Conservation (phyloP, 2,329 filamentous ascomycete genomes). For the Claviceps pusilla region DNA sequence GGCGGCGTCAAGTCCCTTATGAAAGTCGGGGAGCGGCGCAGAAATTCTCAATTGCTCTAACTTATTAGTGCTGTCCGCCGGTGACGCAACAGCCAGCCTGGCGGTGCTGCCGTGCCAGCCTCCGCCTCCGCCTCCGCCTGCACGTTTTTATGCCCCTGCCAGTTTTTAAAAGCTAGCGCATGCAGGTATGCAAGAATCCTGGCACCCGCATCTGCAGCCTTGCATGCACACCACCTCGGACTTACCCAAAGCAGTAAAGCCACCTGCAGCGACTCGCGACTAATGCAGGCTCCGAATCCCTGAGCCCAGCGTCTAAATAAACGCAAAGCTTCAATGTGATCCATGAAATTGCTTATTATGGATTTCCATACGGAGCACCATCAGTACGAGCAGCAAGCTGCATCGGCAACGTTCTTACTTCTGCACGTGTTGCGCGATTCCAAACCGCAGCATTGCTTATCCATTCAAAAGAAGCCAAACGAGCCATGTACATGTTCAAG, state of each 20-base stretch:
- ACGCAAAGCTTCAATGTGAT: background rate
- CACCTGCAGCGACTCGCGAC: background rate
- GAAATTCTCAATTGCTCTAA: background rate
- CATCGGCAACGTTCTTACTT: background rate
- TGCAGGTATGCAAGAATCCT: conserved; percentile 7
- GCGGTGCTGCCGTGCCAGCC: background rate
- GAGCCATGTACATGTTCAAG: background rate
- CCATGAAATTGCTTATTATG: too few relatives aligned
- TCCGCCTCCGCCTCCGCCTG: conserved; percentile 5
- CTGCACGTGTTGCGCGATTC: background rate
- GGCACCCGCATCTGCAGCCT: conserved; percentile 5
- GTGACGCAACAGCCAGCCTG: background rate
- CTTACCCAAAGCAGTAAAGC: conserved; percentile 8
- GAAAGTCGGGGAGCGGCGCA: too few relatives aligned
- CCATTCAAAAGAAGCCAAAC: too few relatives aligned
- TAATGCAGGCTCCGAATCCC: background rate
- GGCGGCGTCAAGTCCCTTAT: background rate
- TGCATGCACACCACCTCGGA: conserved; percentile 6
- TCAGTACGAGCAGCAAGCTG: background rate
- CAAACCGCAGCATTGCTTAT: too few relatives aligned
- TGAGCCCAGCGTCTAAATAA: background rate
- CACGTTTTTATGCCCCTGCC: too few relatives aligned
- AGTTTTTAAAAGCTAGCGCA: background rate
- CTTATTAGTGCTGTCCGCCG: background rate
- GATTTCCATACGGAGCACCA: too few relatives aligned